Evolutionary conservation across 805 yeast species (phyloP).

Genomic region (Monosporozyma aerobia): DNA sequence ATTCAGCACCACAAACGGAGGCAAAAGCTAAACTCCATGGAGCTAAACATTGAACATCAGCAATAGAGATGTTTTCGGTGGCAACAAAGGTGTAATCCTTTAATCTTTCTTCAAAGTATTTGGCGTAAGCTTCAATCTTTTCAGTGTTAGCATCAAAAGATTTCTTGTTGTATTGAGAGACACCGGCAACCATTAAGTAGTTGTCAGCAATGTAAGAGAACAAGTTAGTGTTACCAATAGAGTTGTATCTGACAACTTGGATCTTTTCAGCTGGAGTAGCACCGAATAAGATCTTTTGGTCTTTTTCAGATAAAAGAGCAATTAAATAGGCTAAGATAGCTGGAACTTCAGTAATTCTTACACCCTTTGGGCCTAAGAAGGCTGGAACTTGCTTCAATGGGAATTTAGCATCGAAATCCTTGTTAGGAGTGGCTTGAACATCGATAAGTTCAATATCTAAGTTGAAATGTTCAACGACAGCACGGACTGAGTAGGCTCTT

Average conservation of each 20-base stretch:
- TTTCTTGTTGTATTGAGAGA: conserved; percentile 72
- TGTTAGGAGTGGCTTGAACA: conserved; percentile 26
- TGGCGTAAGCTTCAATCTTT: conserved; percentile 32
- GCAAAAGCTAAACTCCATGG: conserved; percentile 30
- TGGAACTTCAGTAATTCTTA: conserved; percentile 57
- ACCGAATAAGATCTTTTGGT: conserved; percentile 44
- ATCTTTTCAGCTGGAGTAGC: conserved; percentile 52
- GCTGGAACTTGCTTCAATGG: conserved; percentile 62
- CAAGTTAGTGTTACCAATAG: conserved; percentile 64
- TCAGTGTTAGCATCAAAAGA: conserved; percentile 39
- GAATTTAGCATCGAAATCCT: conserved; percentile 40
- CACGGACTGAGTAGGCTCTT: conserved; percentile 29
- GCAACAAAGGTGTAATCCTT: conserved; percentile 60
- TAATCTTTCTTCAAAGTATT: conserved; percentile 48
- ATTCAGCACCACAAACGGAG: conserved; percentile 50
- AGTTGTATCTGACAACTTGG: conserved; percentile 62
- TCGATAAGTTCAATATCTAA: conserved; percentile 49
- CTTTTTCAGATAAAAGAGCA: conserved; percentile 28
- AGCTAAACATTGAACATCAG: conserved; percentile 20
- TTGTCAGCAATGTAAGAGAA: conserved; percentile 37
- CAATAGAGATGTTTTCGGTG: conserved; percentile 52
- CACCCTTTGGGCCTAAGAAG: conserved; percentile 64
- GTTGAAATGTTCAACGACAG: conserved; percentile 47
- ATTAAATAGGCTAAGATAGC: conserved; percentile 32
- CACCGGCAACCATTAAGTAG: conserved; percentile 52